Evolutionary conservation across 2,329 filamentous ascomycete species (phyloP).

Genomic region (Exophiala lecanii-corni): DNA sequence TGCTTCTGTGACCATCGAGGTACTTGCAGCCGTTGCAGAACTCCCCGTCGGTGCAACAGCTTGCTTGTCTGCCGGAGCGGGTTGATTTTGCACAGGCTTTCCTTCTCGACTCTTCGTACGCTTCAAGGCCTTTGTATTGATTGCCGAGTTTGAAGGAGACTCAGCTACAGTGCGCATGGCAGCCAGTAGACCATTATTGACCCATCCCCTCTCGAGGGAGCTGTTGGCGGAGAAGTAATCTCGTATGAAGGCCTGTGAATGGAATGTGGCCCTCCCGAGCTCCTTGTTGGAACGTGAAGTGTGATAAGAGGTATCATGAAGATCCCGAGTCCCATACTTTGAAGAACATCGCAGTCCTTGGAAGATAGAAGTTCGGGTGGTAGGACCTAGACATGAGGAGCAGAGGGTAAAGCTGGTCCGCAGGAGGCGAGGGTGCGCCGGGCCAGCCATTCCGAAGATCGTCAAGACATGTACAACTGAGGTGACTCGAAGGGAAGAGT

Average conservation of each 20-base stretch:
- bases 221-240: slow-evolving; percentile 28
- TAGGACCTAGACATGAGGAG: slow-evolving; percentile 14
- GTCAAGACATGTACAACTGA: slow-evolving; percentile 3
- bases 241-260: slow-evolving; percentile 23
- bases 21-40: background rate
- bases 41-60: background rate
- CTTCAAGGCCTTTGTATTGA: background rate
- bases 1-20: background rate
- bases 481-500: background rate
- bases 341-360: slow-evolving; percentile 18
- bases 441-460: slow-evolving; percentile 15
- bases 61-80: background rate
- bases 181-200: slow-evolving; percentile 25
- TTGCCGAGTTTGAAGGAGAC: background rate
- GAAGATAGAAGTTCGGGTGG: slow-evolving; percentile 7
- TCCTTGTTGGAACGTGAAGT: slow-evolving; percentile 1
- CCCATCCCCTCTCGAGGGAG: slow-evolving; percentile 26
- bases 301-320: slow-evolving; percentile 9
- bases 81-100: background rate
- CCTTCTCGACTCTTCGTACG: background rate
- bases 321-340: slow-evolving; percentile 19
- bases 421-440: slow-evolving; percentile 16
- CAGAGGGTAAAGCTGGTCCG: slow-evolving; percentile 11
- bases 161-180: slow-evolving; percentile 20
- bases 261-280: slow-evolving; percentile 5